Conservation (phyloP, 345 rosid species). For the Kernera saxatilis region DNA sequence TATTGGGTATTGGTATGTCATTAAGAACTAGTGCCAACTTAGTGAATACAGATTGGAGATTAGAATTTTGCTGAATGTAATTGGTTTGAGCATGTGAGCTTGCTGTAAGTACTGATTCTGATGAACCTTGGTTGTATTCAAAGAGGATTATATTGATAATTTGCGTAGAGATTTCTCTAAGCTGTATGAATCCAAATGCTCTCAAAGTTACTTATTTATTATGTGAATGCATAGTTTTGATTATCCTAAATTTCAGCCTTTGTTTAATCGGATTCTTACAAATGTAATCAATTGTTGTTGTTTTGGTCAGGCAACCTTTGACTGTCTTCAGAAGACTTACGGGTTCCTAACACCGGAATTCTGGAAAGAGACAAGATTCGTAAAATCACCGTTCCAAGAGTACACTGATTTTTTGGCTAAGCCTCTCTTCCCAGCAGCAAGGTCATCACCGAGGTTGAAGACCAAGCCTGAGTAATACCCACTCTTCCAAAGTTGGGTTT, state of each 20-base stretch:
- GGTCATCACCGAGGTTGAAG: conserved; percentile 1
- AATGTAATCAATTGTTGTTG: neutral
- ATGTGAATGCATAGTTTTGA: neutral
- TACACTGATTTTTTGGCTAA: conserved; percentile 1
- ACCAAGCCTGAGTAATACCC: neutral
- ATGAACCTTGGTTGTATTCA: neutral
- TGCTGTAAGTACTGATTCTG: neutral
- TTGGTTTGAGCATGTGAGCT: too few relatives aligned
- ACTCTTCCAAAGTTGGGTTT: too few relatives aligned
- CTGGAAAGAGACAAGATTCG: conserved; percentile 19
- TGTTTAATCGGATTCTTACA: neutral
- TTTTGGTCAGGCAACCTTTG: conserved; percentile 10
- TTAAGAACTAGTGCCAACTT: neutral
- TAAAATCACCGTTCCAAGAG: conserved; percentile 11
- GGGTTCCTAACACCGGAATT: conserved; percentile 19
- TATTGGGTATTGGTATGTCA: neutral
- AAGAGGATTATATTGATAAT: neutral
- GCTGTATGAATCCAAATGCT: neutral
- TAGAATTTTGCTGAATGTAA: too few relatives aligned
- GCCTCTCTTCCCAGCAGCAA: neutral
- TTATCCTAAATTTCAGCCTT: neutral
- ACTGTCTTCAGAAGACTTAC: conserved; percentile 18
- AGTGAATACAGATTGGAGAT: too few relatives aligned
- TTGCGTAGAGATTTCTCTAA: neutral
- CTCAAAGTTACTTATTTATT: neutral